Evolutionary conservation across 257 asterid genomes (phyloP), one percentile per base, ranked within the genome.

Genomic region (Lantana camara): DNA sequence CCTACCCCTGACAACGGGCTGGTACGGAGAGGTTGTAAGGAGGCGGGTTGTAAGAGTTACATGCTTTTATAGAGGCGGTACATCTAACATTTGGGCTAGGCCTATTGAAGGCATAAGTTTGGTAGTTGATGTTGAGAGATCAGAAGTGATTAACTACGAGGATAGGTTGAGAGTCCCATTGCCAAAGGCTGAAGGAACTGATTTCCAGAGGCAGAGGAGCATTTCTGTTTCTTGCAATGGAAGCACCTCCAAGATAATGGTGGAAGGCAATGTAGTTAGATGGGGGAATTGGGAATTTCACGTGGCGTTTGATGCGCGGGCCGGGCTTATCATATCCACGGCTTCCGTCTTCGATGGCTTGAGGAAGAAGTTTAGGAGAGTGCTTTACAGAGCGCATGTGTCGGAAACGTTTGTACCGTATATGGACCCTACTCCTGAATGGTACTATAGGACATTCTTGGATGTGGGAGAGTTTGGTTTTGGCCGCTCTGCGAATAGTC

Each of bases 381-480:
- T 89, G 71, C 80, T 86, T 23, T 89, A 89, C 14, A 80, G 83
- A 57, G 93, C 85, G 34, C 88, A 84, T 56, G 86, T 84, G 1
- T 86, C 96, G 0, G 96, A 89, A 77, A 84, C 90, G 34, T 89
- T 84, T 61, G 96, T 89, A 13, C 96, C 95, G 9, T 84, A 86
- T 22, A 89, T 89, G 96, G 93, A 89, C 51, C 95, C 89, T 2
- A 74, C 77, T 1, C 52, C 24, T 0, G 96, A 89, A 29, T 84
- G 95, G 96, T 86, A 86, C 32, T 79, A 73, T 5, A 71, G 88
- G 19, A 84, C 95, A 0, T 89, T 86, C 68, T 45, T 89, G 87
- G 96, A 89, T n/a, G 55, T 84, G 0, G 96, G 96, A 9, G 96
- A 86, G 75, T 89, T 80, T 42, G 96, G 96, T 5, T 89, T 89